Conservation (phyloP, 2,329 filamentous ascomycete species). For the Fusarium neocosmosporiellum region DNA sequence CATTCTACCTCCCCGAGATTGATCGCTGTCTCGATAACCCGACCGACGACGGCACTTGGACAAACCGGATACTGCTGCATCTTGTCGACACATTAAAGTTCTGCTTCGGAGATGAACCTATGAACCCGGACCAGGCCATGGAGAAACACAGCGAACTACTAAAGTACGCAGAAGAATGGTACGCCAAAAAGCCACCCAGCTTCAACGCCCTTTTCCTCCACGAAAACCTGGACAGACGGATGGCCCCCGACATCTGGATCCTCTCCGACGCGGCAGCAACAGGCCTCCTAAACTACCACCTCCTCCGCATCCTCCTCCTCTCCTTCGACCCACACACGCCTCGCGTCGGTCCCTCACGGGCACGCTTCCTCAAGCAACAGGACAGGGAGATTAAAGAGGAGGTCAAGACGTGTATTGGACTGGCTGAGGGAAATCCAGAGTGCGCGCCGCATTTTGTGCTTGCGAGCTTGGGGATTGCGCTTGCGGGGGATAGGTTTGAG, state of each 20-base stretch:
- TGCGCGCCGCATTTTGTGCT: background rate
- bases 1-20: background rate
- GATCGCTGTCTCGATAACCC: background rate
- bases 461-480: constrained; percentile 33
- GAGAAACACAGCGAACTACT: background rate
- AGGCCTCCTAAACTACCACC: background rate
- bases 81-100: background rate
- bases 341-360: background rate
- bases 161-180: constrained; percentile 33
- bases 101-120: background rate
- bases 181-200: constrained; percentile 31
- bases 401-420: background rate
- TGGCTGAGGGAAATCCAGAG: background rate
- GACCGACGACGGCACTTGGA: background rate
- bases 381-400: background rate
- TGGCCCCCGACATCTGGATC: background rate
- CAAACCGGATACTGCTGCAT: background rate
- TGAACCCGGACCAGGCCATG: background rate
- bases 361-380: background rate
- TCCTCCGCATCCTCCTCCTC: background rate
- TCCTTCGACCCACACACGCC: background rate
- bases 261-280: background rate
- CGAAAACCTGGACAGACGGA: background rate
- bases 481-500: constrained; percentile 51
- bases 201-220: constrained; percentile 26